Conservation (phyloP, 108 stramenopile species). For the Skeletonema menzelii region DNA sequence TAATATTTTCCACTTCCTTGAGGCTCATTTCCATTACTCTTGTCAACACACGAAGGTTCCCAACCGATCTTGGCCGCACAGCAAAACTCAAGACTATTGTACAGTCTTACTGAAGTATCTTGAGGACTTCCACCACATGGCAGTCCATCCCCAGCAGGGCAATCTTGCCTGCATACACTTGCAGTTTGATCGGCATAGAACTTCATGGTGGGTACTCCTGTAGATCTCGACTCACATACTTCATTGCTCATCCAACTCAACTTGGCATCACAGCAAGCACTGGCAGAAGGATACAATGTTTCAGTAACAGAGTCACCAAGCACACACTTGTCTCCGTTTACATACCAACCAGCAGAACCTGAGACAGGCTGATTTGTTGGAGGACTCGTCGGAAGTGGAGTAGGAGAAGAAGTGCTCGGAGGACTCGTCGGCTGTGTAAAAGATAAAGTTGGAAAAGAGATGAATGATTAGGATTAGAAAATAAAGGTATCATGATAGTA, state of each 20-base stretch:
- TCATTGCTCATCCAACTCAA: conserved; percentile 10
- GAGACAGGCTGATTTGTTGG: not conserved
- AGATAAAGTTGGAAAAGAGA: not conserved
- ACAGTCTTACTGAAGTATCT: not conserved
- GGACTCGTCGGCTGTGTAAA: not conserved
- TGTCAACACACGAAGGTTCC: conserved; percentile 15
- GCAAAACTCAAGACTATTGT: conserved; percentile 2
- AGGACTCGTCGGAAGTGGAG: not conserved
- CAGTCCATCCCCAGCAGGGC: not conserved
- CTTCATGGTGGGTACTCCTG: conserved; percentile 7
- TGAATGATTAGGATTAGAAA: not conserved
- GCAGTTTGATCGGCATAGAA: conserved; percentile 14
- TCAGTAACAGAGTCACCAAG: not conserved
- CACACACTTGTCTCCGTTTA: not conserved
- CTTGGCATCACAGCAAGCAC: not conserved
- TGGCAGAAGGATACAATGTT: conserved; percentile 2
- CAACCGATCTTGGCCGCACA: conserved; percentile 5
- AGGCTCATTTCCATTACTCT: conserved; percentile 1
- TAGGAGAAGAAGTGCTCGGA: not conserved
- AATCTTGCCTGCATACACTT: conserved; percentile 11
- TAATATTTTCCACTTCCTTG: conserved; percentile 8
- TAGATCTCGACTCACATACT: conserved; percentile 9
- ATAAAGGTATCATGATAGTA: not conserved
- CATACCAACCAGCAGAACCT: not conserved
- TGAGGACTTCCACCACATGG: conserved; percentile 9